Evolutionary conservation across 2,329 filamentous ascomycete genomes (phyloP), one percentile per base, ranked within the genome.

Genomic region (Zasmidium cellare): DNA sequence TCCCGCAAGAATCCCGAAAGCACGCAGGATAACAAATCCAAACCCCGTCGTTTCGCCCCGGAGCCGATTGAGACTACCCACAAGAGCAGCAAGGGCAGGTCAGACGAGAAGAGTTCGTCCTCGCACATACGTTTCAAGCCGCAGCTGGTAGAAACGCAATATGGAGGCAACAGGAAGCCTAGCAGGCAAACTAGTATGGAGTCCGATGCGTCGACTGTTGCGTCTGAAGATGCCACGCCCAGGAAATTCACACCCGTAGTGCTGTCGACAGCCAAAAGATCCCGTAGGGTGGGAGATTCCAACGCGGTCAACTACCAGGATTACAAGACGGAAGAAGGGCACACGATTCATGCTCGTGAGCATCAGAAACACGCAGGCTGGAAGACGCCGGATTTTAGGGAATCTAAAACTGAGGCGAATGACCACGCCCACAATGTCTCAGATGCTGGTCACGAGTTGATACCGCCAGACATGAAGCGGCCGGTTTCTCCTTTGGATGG

Each of bases 231-330:
- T 11, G 51, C 51, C 14, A 57, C 55, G n/a, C 59, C 63, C 3
- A 77, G 80, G 45, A 82, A 75, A 59, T 96, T 96, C 72, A 83
- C 87, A 25, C 91, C 91, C 12, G 88, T 93, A 68, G 79, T 96
- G 55, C 87, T 96, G 61, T 91, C 93, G 74, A 92, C 90, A 2
- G 88, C 88, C 3, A 85, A 86, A 66, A 82, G 91, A 53, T 86
- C 86, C 31, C 85, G 88, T 62, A 86, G 86, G 67, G 83, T 83
- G 16, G 86, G 86, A 19, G 87, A 91, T 66, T 74, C 80, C 1
- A 81, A 80, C 5, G 85, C 86, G 19, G 84, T 86, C 25, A 84
- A 86, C 20, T 80, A 80, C 54, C 85, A 83, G 11, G 82, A 83
- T 57, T 86, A 90, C 75, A 90, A 87, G 76, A 91, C 89, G 35